Percentiles rank a stretch among this genome's conserved stretches.
Conservation (phyloP, 1,139 yeast genomes). For the Hemisphaericaspora subhashii region DNA sequence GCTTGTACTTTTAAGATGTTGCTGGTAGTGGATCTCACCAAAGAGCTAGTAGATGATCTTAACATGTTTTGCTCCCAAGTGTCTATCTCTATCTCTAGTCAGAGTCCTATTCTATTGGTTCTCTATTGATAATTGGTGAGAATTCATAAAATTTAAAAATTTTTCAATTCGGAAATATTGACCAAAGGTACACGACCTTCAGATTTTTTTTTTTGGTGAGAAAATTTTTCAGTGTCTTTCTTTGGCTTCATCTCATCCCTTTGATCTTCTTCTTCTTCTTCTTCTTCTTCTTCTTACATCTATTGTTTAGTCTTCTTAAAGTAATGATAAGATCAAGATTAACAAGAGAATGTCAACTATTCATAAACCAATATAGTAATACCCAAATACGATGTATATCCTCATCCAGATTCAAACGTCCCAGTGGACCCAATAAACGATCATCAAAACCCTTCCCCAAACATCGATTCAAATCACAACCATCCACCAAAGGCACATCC, state of each 20-base stretch:
- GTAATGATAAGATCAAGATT: neutral
- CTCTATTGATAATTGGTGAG: neutral
- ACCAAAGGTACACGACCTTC: constrained; percentile 1
- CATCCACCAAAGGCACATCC: neutral
- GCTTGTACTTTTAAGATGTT: too few species aligned
- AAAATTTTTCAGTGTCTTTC: neutral
- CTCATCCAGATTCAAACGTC: too few species aligned
- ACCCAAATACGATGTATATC: neutral
- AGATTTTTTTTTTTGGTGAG: too few species aligned
- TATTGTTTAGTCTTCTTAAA: too few species aligned
- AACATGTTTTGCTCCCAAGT: constrained; percentile 5
- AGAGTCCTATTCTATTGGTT: too few species aligned
- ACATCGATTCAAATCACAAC: too few species aligned
- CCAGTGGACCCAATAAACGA: too few species aligned
- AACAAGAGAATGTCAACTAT: constrained; percentile 2
- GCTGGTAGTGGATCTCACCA: neutral
- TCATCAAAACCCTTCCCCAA: too few species aligned
- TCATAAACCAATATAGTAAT: constrained; percentile 1
- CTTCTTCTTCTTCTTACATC: neutral
- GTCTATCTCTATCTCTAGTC: too few species aligned
- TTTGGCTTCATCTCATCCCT: neutral
- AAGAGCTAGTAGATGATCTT: constrained; percentile 2
- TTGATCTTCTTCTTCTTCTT: neutral
- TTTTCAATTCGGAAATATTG: neutral
- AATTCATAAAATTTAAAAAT: neutral